Percentiles rank a stretch among this genome's conserved stretches.
Evolutionary conservation across 169 alveolate species (phyloP).

Genomic region (Plasmodium vivax): DNA sequence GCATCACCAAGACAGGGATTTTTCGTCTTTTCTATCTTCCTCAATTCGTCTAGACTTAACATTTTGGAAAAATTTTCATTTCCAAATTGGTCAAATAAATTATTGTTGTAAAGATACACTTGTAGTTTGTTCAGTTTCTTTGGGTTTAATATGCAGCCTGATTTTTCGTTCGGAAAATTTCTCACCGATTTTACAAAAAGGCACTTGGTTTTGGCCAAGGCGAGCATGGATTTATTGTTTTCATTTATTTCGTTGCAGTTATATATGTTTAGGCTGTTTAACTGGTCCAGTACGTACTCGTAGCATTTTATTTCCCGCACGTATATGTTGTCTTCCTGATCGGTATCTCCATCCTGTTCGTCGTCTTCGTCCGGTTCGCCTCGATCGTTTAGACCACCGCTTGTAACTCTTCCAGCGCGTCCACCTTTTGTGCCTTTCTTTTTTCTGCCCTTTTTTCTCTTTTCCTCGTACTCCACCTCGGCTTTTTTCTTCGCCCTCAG

Average conservation of each 20-base stretch:
- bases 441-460: not conserved
- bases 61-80: slow-evolving; percentile 34
- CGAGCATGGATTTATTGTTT: slow-evolving; percentile 82
- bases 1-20: slow-evolving; percentile 78
- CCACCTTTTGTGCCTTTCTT: not conserved
- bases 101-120: slow-evolving; percentile 73
- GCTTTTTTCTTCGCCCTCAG: slow-evolving; percentile 69
- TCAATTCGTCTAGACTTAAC: slow-evolving; percentile 60
- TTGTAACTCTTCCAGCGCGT: not conserved
- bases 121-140: slow-evolving; percentile 49
- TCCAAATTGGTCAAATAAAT: slow-evolving; percentile 50
- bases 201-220: slow-evolving; percentile 87
- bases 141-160: slow-evolving; percentile 85
- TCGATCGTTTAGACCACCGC: not conserved
- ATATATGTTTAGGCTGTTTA: slow-evolving; percentile 79
- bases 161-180: slow-evolving; percentile 79
- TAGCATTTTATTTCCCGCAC: slow-evolving; percentile 83
- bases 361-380: not conserved
- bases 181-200: slow-evolving; percentile 82
- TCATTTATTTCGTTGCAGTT: slow-evolving; percentile 85
- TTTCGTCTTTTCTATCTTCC: slow-evolving; percentile 52
- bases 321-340: slow-evolving; percentile 13
- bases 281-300: slow-evolving; percentile 81
- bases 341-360: not conserved
- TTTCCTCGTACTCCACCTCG: slow-evolving; percentile 52